Evolutionary conservation across 495 filamentous ascomycete genomes (phyloP).

Genomic region (Penicillium pulvis): DNA sequence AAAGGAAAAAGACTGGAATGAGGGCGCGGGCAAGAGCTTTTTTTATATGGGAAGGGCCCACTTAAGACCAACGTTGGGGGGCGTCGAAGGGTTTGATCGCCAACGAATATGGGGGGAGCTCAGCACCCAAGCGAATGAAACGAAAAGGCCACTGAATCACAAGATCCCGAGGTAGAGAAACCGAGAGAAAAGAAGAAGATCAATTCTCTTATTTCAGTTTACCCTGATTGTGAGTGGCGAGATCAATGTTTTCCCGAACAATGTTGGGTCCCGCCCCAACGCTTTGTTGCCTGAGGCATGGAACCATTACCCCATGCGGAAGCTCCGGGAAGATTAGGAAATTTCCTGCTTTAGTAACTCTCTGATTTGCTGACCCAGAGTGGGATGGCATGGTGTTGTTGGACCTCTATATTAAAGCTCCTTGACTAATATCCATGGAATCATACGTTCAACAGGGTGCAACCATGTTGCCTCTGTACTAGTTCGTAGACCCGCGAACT

Average conservation of each 20-base stretch:
- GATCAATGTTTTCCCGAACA: constrained; percentile 16
- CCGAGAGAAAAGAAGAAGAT: constrained; percentile 6
- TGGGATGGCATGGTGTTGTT: neutral
- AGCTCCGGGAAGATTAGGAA: constrained; percentile 5
- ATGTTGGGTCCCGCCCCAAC: constrained; percentile 42
- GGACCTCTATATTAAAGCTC: neutral
- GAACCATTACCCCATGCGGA: constrained; percentile 1
- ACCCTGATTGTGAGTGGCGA: constrained; percentile 21
- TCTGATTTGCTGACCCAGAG: neutral
- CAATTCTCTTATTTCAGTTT: constrained; percentile 7
- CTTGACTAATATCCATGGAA: neutral
- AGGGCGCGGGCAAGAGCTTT: constrained; percentile 15
- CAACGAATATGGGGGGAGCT: constrained; percentile 31
- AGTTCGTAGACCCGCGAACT: neutral
- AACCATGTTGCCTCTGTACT: neutral
- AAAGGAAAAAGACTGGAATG: constrained; percentile 10
- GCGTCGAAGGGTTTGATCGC: constrained; percentile 23
- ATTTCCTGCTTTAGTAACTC: neutral
- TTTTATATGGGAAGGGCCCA: constrained; percentile 32
- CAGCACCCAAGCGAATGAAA: constrained; percentile 15
- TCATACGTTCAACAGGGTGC: neutral
- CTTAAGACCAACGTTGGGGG: constrained; percentile 36
- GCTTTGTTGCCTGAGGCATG: constrained; percentile 27
- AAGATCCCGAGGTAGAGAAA: constrained; percentile 37
- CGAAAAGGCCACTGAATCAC: constrained; percentile 25